Base-by-base conservation (phyloP, 2,329 filamentous ascomycete species). In the Penicillium brevicompactum region DNA sequence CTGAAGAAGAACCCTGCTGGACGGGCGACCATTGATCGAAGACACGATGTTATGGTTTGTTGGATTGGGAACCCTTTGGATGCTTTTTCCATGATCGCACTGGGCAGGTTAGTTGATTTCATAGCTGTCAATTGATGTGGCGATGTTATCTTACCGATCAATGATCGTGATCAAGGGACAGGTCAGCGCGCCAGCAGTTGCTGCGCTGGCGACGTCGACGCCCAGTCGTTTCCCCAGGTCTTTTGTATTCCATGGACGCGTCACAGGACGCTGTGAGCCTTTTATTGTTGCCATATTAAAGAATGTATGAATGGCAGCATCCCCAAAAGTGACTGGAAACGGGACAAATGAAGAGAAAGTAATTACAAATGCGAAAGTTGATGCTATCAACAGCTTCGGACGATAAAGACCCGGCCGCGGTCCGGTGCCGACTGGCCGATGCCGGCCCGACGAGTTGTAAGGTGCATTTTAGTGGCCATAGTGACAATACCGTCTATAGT, bases 101-200 rank as follows among this genome's bases (percentile, higher is more conserved):
- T 80, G 55, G 14, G 31, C 11, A 11, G 13, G 48, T 30, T 44
- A 43, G 18, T 14, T 44, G 22, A 34, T 6, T 6, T 27, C 24
- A 27, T 40, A 49, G 40, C 38, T 41, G 14, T 3, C 30, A 7
- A 1, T 22, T 8, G 18, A 11, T 22, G 5, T 22, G 16, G 11
- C 14, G 18, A 67, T 21, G 14, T 22, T 18, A 18, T 31, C 78
- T 57, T 78, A 92, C 89, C 88, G 86, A 74, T 96, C 92, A 74
- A 97, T 94, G 62, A 94, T 88, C 37, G 89, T 89, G 60, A 96
- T 93, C 38, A 95, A 71, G 1, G 92, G 92, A 51, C 92, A 91
- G 46, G 96, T 88, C 57, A 94, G 77, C 6, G 82, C 83, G 2
- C 88, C 91, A 10, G 92, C 90, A 44, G 84, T 82, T 2, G 84